A percentile compares a stretch with the other conserved stretches of the same genome.
These are phyloP conservation scores for Skeletonema menzelii DNA, from an alignment of 108 stramenopile species.

Conservation along the genomic window DNA sequence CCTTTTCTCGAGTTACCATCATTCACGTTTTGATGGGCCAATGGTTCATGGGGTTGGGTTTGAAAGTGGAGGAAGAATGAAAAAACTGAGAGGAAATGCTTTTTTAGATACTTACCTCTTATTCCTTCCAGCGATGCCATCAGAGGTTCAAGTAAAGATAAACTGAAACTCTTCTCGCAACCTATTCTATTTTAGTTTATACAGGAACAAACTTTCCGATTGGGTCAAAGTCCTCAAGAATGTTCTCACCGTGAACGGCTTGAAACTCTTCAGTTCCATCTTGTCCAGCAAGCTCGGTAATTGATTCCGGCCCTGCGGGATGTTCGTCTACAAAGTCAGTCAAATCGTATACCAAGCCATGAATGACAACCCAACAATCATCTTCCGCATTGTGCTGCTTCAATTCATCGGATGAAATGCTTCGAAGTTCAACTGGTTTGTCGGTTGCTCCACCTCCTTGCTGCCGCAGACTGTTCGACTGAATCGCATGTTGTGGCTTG, in stretches of 20 bases:
- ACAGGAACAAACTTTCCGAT: conserved; percentile 21
- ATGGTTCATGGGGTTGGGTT: no score
- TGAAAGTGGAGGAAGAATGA: no score
- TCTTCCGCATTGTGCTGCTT: conserved; percentile 72
- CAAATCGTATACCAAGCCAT: conserved; percentile 88
- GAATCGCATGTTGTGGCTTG: conserved; percentile 24
- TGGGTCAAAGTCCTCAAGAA: conserved; percentile 85
- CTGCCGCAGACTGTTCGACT: conserved; percentile 3
- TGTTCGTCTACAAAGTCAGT: conserved; percentile 92
- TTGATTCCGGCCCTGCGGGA: conserved; percentile 86
- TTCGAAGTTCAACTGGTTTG: conserved; percentile 32
- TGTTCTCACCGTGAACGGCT: conserved; percentile 76
- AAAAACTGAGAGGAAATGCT: no score
- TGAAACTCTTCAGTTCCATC: conserved; percentile 87
- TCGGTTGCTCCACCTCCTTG: conserved; percentile 7
- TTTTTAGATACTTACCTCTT: no score
- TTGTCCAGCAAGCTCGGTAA: conserved; percentile 76
- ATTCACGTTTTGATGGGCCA: no score
- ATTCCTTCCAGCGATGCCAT: no score
- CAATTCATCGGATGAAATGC: conserved; percentile 62
- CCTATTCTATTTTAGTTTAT: not conserved
- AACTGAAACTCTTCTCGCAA: no score
- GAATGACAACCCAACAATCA: conserved; percentile 90
- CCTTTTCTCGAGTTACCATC: no score
- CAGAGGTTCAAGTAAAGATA: no score